Percentiles rank a stretch among this genome's conserved stretches.
phyloP scores from a whole-genome alignment of 495 filamentous ascomycete genomes.

The Usnea hakonensis region DNA sequence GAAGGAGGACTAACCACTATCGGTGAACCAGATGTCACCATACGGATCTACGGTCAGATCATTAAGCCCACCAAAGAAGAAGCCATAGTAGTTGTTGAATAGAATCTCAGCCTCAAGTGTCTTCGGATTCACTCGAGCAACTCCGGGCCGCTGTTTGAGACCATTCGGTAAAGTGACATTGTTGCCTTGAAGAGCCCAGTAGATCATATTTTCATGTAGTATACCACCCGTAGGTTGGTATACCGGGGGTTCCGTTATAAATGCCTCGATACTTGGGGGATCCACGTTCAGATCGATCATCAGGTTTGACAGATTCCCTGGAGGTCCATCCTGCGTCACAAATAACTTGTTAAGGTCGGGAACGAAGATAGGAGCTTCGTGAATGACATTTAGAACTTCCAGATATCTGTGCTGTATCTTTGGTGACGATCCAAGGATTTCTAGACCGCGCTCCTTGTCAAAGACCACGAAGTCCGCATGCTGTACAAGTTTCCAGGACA shows the following conservation, averaged over 20 bases:
- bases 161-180: constrained; percentile 26
- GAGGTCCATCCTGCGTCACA: constrained; percentile 29
- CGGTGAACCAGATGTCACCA: constrained; percentile 46
- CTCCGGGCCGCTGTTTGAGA: constrained; percentile 23
- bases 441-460: constrained; percentile 30
- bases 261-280: constrained; percentile 31
- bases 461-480: constrained; percentile 34
- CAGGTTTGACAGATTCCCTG: constrained; percentile 26
- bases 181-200: constrained; percentile 25
- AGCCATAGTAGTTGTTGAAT: constrained; percentile 34
- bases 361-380: constrained; percentile 39
- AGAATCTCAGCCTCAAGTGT: constrained; percentile 26
- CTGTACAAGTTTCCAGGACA: constrained; percentile 24
- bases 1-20: constrained; percentile 23
- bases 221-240: constrained; percentile 31
- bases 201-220: constrained; percentile 27
- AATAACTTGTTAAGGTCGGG: constrained; percentile 32
- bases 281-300: constrained; percentile 32
- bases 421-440: constrained; percentile 31
- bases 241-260: constrained; percentile 30
- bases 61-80: constrained; percentile 30
- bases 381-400: constrained; percentile 31
- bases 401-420: no score
- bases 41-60: constrained; percentile 30
- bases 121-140: constrained; percentile 27